These are phyloP conservation scores for Furculomyces boomerangus DNA, from an alignment of 371 early-diverging fungal species.

Conservation along the genomic window DNA sequence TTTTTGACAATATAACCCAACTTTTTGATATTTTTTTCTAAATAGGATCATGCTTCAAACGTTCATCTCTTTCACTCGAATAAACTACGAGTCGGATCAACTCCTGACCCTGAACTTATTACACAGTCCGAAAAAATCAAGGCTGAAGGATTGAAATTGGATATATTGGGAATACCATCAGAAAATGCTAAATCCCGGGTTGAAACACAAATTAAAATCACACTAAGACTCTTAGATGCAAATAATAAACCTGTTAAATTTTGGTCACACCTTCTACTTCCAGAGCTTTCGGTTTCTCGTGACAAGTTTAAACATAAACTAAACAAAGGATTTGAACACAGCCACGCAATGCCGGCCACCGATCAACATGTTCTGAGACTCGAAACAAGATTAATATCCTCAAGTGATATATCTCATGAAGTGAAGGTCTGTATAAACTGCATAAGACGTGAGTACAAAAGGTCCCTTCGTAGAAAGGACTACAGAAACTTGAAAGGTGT, in stretches of 20 bases:
- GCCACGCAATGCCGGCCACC: constrained; percentile 14
- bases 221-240: constrained; percentile 63
- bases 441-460: constrained; percentile 60
- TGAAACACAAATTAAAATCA: constrained; percentile 84
- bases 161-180: constrained; percentile 42
- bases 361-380: constrained; percentile 35
- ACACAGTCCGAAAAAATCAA: neutral
- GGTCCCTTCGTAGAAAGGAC: constrained; percentile 23
- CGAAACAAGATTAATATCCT: constrained; percentile 66
- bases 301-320: constrained; percentile 33
- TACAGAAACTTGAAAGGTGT: constrained; percentile 7
- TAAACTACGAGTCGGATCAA: neutral
- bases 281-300: constrained; percentile 63
- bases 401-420: constrained; percentile 56
- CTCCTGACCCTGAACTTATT: neutral
- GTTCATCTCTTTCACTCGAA: neutral
- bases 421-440: constrained; percentile 72
- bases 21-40: neutral
- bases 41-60: neutral
- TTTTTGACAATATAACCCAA: neutral
- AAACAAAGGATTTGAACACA: constrained; percentile 8
- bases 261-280: constrained; percentile 72
- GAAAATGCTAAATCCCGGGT: constrained; percentile 77
- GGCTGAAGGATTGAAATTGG: constrained; percentile 5
- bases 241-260: constrained; percentile 54